Base-by-base conservation (phyloP, 768 basidiomycete genomes). In the Arthromyces matolae region DNA sequence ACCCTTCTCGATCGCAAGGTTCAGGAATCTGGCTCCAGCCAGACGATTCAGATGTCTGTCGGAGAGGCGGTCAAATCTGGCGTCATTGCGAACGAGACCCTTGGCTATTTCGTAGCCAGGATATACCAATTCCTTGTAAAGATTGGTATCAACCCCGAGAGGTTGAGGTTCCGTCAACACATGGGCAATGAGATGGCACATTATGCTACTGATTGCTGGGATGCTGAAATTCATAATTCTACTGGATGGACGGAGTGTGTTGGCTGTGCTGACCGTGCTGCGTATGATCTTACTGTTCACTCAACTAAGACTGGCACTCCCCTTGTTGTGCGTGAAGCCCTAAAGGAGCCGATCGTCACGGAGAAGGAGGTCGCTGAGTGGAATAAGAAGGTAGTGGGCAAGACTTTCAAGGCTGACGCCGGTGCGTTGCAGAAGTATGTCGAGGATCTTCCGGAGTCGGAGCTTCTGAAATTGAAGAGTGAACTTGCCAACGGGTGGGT, bases 101-200 rank as follows among this genome's bases (percentile, higher is more conserved):
- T 99, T 42, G 96, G 93, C 14, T 99, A 97, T 77, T 99, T 98
- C 75, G 71, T 98, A 56, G 95, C 84, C 38, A 83, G 95, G 44
- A 94, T 96, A 60, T 81, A 85, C 68, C 81, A 84, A 52, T 98
- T 94, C 79, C 75, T 98, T 42, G 59, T 83, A 56, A 88, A 88
- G 69, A 91, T 98, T 60, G 96, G 95, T 51, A 86, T 99, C 67
- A 76, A 94, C 71, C 83, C 86, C 12, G 53, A 62, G 38, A 81
- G 93, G 7, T 72, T 97, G 53, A 81, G 96, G 43, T 98, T 97
- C 80, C 78, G 96, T 27, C 96, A 99, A 62, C 96, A 99, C 66
- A 98, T 98, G 96, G 79, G 71, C 29, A 99, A 98, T 70, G 96
- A 98, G 75, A 98, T 98, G 95, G 96, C 96, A 1, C 96, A 98